Base-by-base conservation (phyloP, 208 protist genomes). In the Porcisia hertigi region DNA sequence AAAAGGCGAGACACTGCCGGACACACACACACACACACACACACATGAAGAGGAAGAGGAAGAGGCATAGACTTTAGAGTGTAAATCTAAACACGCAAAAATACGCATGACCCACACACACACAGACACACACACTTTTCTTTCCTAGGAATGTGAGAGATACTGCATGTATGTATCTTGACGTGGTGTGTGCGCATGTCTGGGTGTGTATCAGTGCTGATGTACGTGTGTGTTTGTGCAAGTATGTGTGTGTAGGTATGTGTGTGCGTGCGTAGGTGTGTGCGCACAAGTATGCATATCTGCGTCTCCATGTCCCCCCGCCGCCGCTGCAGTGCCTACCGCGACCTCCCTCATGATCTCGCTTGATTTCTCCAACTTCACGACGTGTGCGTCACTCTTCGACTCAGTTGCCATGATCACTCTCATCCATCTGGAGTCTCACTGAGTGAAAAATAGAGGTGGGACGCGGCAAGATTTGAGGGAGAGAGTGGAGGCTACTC, bases 231-330 rank as follows among this genome's bases (percentile, higher is more conserved):
- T n/a, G 39, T 67, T 1, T 49, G 36, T 23, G 9, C 4, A 39
- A 30, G 23, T n/a, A 34, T 1, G 14, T 49, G 20, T 30, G 16
- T 47, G 0, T 25, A 34, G 41, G 62, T 36, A 34, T 16, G 62
- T 77, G 63, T 81, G 62, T 74, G 64, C 55, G 23, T 66, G 43
- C 55, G 43, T 70, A 66, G 16, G 43, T 83, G 30, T 12, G 23
- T 62, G 70, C 23, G 8, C 6, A 49, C n/a, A 20, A 5, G 62
- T 47, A 25, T 41, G 12, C 54, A 58, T n/a, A 58, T 16, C 6
- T 58, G 54, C 23, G 54, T n/a, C 54, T 58, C 45, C 9, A 16
- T 58, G 54, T 14, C 20, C 23, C 54, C 18, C 12, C 23, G 23
- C 54, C 6, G 54, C 23, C 9, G 62, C 62, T 16, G 4, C 14